Base-by-base conservation (phyloP, 2,329 filamentous ascomycete genomes). In the Eutypa lata region DNA sequence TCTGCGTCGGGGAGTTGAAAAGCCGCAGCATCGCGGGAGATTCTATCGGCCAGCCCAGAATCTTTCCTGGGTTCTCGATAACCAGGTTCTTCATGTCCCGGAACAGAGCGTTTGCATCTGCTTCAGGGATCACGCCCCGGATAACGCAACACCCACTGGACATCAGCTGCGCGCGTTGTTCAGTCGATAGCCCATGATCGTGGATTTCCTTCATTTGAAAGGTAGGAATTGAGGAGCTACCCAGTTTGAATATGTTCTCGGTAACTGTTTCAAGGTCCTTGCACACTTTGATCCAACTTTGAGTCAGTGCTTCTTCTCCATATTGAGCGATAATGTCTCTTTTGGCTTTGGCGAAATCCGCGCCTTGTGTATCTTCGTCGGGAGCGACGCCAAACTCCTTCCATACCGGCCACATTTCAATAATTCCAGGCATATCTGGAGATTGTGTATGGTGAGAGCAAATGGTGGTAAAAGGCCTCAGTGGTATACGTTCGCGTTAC, bases 231-330 rank as follows among this genome's bases (percentile, higher is more conserved):
- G 65, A 61, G 24, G 51, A 54, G 11, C 59, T 68, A 14, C 69
- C 68, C 31, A 68, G 66, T 26, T 59, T 57, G 7, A 64, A 60
- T 19, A 76, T 68, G n/a, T 69, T 63, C 8, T 69, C 65, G 0
- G 73, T 74, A 21, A 74, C 53, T 0, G 47, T 48, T 49, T 70
- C 60, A 1, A 76, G 64, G 2, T 68, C 49, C 13, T 68, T 58
- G 58, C 73, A 76, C 3, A 71, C 68, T 28, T 66, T 64, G 16
- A 74, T 38, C 73, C 73, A 76, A 57, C 70, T 70, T 53, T 63
- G 50, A 6, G 55, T 56, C 10, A 76, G 53, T 1, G 65, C 63
- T 5, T 65, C 68, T 28, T 65, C 61, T 3, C 73, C 72, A 47
- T 72, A 75, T 37, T 71, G 53, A 2, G 61, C 59, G 33, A 71